Percentiles rank a stretch among this genome's conserved stretches.
Conservation (phyloP, 1,284 basidiomycete genomes). For the Coniferiporia weirii region DNA sequence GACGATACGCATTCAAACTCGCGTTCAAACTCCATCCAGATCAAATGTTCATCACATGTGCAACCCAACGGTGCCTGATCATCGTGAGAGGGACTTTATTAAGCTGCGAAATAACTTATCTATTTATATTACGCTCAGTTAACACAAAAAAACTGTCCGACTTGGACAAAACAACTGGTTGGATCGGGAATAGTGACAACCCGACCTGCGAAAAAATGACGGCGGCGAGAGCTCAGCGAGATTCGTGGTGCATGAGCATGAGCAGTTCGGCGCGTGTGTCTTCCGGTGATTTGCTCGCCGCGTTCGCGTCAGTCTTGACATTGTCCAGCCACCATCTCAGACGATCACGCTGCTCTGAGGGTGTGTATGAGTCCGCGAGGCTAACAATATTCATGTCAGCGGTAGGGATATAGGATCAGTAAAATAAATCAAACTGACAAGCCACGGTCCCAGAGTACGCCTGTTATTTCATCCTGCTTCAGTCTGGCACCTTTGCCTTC, state of each 20-base stretch:
- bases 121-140: not conserved
- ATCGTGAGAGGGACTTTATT: not conserved
- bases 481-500: slow-evolving; percentile 45
- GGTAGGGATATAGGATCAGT: slow-evolving; percentile 3
- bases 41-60: no score
- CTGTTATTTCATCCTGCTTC: slow-evolving; percentile 47
- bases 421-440: slow-evolving; percentile 46
- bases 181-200: not conserved
- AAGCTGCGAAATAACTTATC: not conserved
- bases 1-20: no score
- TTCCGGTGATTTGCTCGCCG: slow-evolving; percentile 33
- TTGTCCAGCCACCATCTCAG: slow-evolving; percentile 60
- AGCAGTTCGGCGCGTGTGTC: slow-evolving; percentile 22
- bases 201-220: no score
- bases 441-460: slow-evolving; percentile 67
- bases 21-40: no score
- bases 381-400: slow-evolving; percentile 24
- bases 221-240: not conserved
- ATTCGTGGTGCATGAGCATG: slow-evolving; percentile 6
- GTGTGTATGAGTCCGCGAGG: slow-evolving; percentile 33
- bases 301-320: slow-evolving; percentile 35
- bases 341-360: slow-evolving; percentile 39
- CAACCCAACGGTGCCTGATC: not conserved
- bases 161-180: not conserved
- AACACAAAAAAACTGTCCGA: not conserved